A percentile compares a stretch with the other conserved stretches of the same genome.
These are phyloP conservation scores for Aspergillus ostianus DNA, from an alignment of 495 filamentous ascomycete species.

Conservation along the genomic window DNA sequence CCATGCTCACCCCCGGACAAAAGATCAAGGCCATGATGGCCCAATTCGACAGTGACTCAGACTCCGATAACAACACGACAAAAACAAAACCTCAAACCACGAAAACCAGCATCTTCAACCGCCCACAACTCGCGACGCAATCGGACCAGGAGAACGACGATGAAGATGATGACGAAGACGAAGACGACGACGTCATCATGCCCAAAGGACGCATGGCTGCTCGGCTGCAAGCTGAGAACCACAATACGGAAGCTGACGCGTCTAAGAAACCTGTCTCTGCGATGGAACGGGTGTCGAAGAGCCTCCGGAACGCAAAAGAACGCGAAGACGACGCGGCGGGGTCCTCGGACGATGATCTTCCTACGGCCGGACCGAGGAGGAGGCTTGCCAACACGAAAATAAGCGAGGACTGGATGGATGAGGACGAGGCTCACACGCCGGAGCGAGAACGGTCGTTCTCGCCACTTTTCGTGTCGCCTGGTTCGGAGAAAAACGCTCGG, in stretches of 20 bases:
- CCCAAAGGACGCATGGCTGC: slow-evolving; percentile 72
- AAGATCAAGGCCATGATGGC: slow-evolving; percentile 72
- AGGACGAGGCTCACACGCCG: slow-evolving; percentile 15
- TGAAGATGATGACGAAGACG: slow-evolving; percentile 42
- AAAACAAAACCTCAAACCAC: slow-evolving; percentile 7
- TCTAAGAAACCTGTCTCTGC: slow-evolving; percentile 35
- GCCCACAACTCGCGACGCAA: not conserved
- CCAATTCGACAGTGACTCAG: slow-evolving; percentile 56
- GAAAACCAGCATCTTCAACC: not conserved
- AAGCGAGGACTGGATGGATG: slow-evolving; percentile 8
- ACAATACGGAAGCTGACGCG: no score
- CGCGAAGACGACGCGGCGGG: slow-evolving; percentile 11
- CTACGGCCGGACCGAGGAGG: slow-evolving; percentile 31
- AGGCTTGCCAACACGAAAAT: slow-evolving; percentile 21
- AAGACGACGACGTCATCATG: slow-evolving; percentile 52
- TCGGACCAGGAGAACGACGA: slow-evolving; percentile 15
- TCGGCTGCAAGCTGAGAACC: slow-evolving; percentile 52
- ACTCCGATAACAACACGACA: slow-evolving; percentile 36
- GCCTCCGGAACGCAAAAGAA: slow-evolving; percentile 22
- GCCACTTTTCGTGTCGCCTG: slow-evolving; percentile 43
- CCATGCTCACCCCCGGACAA: slow-evolving; percentile 61
- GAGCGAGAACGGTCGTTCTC: slow-evolving; percentile 32
- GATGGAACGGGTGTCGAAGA: slow-evolving; percentile 35
- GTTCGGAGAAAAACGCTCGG: slow-evolving; percentile 12
- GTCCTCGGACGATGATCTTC: slow-evolving; percentile 39